Base-by-base conservation (phyloP, 176 grass and related monocot genomes). In the Oryza glaberrima region DNA sequence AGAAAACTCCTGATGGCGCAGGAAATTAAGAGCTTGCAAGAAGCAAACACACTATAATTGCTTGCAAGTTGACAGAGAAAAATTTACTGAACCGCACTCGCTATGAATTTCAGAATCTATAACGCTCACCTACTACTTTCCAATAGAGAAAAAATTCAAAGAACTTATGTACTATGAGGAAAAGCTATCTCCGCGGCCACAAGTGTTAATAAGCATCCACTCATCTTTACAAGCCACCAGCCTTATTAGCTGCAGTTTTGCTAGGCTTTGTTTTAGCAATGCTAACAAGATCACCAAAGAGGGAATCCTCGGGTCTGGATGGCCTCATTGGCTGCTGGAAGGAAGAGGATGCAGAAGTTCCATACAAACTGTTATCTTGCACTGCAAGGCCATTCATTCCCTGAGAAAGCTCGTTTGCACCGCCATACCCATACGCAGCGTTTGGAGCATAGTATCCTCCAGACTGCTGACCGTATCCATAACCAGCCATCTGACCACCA, bases 241-340 rank as follows among this genome's bases (percentile, higher is more conserved):
- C 41, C 67, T 97, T 90, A 84, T 87, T 85, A 83, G 82, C 67
- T 28, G 84, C 80, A 74, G 77, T 86, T 92, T 94, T 96, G 76
- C 77, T 88, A 70, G 91, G 91, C 90, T 91, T 99, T 86, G 77
- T 88, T 76, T 94, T 99, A 61, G 92, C 86, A 11, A 99, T 96
- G 82, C 67, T 94, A 75, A 99, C 97, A 86, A 99, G 97, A 86
- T 99, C 97, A 23, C 97, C 77, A 68, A 96, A 96, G 17, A 88
- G 90, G 0, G 88, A 94, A 88, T 99, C 94, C 84, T 99, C 91
- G 7, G 93, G 85, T 47, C 88, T 83, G 40, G 81, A 40, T 48
- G 84, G 86, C 17, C 81, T 79, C 71, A 86, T 96, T 28, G 79
- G 70, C 36, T 92, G 90, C 51, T 84, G 90, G 46, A 94, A 75